Conservation (phyloP, 108 stramenopile genomes). For the Skeletonema marinoi region DNA sequence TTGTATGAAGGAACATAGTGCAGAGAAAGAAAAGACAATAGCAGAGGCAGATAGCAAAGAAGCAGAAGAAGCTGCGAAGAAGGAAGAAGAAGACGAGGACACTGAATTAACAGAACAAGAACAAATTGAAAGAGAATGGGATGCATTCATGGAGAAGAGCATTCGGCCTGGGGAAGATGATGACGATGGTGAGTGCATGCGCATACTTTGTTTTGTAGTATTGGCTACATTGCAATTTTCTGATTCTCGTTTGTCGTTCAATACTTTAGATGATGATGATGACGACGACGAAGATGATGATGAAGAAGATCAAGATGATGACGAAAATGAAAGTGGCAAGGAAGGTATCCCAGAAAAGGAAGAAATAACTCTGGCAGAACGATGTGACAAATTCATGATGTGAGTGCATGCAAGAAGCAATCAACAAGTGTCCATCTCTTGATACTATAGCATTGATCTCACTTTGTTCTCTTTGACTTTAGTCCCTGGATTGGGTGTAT, state of each 20-base stretch:
- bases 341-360: conserved; percentile 18
- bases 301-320: conserved; percentile 35
- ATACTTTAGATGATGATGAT: conserved; percentile 20
- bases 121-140: conserved; percentile 38
- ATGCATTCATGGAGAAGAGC: conserved; percentile 54
- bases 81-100: not conserved
- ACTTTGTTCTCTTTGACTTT: not conserved
- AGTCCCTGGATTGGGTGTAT: conserved; percentile 75
- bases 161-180: conserved; percentile 47
- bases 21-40: conserved; percentile 34
- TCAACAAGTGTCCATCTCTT: not conserved
- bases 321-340: conserved; percentile 21
- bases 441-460: not conserved
- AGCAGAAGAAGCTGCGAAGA: not conserved
- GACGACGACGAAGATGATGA: conserved; percentile 46
- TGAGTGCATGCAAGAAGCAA: not conserved
- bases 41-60: conserved; percentile 3
- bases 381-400: conserved; percentile 72
- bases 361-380: conserved; percentile 40
- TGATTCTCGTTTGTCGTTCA: not conserved
- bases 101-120: not conserved
- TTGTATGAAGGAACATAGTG: conserved; percentile 82
- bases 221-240: not conserved
- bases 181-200: conserved; percentile 16
- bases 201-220: not conserved